Base-by-base conservation (phyloP, 805 yeast species). In the Wickerhamiella alocasiicola region DNA sequence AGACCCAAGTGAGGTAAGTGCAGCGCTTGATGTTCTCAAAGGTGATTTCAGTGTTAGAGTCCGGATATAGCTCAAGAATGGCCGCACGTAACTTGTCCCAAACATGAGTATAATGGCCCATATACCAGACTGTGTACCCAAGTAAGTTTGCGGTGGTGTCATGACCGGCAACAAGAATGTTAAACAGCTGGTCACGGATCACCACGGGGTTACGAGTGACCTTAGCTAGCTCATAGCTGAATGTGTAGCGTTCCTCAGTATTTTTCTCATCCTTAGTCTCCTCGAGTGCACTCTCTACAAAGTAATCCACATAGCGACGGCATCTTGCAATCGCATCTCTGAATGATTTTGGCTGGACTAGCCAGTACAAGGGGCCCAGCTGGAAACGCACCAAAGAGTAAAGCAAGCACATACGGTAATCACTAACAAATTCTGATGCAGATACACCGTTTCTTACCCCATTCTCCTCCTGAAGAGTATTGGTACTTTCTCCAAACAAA, bases 71-170 rank as follows among this genome's bases (percentile, higher is more conserved):
- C 18, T 15, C 44, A 6, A 40, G 17, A 3, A 57, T 50, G 3
- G 47, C 54, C 19, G 50, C 52, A 33, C 64, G 58, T 44, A 68
- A 55, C 43, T 56, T 58, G 11, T 49, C 43, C 55, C 61, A 65
- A 6, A 63, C 50, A 1, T 52, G 53, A 5, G 68, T 69, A 44
- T 66, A 51, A 46, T 65, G 55, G 5, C 70, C 63, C 38, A 67
- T 54, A 49, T 65, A 71, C 45, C 52, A 64, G 43, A 66, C 51
- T 17, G 60, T 46, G 46, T 65, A 68, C 5, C 69, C 61, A 31
- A 69, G 59, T 31, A 67, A 55, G 6, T 70, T 65, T 2, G 72
- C 72, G 9, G 74, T 69, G 20, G 73, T 69, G 48, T 68, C 72
- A 47, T 73, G 60, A 16, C 71, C 72, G 12, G 73, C 74, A 30